Evolutionary conservation across 2,329 filamentous ascomycete genomes (phyloP).

Genomic region (Leptosphaerulina australis): DNA sequence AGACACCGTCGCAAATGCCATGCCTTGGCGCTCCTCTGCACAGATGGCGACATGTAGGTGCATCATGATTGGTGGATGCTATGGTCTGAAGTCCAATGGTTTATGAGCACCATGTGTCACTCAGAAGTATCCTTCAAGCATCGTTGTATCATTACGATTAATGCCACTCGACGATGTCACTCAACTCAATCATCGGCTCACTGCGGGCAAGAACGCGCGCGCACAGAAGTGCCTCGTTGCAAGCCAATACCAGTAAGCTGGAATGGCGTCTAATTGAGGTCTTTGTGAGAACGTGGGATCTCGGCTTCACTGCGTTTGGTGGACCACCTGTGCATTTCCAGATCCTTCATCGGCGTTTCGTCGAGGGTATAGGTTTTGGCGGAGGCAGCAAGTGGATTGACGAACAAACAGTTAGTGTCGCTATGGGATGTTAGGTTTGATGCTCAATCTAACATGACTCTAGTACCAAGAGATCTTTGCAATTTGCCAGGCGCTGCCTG

Average conservation of each 20-base stretch:
- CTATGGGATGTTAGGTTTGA: not conserved
- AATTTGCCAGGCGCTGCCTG: constrained; percentile 69
- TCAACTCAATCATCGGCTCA: constrained; percentile 32
- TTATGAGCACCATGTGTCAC: not conserved
- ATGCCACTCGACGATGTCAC: constrained; percentile 21
- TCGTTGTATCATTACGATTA: not conserved
- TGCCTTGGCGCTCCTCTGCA: constrained; percentile 16
- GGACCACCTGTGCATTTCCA: constrained; percentile 74
- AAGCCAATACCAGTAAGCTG: constrained; percentile 31
- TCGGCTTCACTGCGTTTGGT: constrained; percentile 70
- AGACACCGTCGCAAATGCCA: constrained; percentile 16
- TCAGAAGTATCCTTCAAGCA: not conserved
- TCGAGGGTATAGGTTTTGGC: constrained; percentile 56
- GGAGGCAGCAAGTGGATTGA: constrained; percentile 68
- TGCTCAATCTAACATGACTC: not conserved
- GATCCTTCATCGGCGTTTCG: constrained; percentile 68
- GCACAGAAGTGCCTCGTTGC: constrained; percentile 19
- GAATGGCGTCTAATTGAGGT: constrained; percentile 36
- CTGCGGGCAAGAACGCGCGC: constrained; percentile 26
- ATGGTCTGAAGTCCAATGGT: not conserved
- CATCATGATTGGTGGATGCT: constrained; percentile 20
- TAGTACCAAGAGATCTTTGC: constrained; percentile 76
- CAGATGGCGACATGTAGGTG: constrained; percentile 23
- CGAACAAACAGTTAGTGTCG: constrained; percentile 64
- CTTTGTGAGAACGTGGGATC: constrained; percentile 56